Evolutionary conservation across 2,329 filamentous ascomycete species (phyloP).

Genomic region (Calcarisporium arbuscula): DNA sequence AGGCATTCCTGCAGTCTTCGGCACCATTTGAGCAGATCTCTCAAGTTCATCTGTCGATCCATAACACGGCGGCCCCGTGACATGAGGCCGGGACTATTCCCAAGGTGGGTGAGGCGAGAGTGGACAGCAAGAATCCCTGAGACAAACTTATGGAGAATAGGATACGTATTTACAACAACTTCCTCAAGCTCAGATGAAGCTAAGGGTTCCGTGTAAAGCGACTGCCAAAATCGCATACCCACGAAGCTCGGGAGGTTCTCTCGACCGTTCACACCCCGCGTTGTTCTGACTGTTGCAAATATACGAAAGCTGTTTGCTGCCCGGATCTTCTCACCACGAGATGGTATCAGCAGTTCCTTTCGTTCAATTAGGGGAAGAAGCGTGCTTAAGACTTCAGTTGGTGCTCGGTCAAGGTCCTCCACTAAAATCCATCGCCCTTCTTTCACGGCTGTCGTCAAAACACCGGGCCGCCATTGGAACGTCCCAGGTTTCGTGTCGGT

Average conservation of each 20-base stretch:
- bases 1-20: slow-evolving; percentile 66
- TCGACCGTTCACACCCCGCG: slow-evolving; percentile 58
- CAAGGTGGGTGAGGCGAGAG: slow-evolving; percentile 42
- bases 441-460: slow-evolving; percentile 85
- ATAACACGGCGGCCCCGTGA: slow-evolving; percentile 35
- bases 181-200: slow-evolving; percentile 63
- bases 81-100: slow-evolving; percentile 35
- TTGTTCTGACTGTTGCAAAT: slow-evolving; percentile 82
- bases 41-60: slow-evolving; percentile 54
- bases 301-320: slow-evolving; percentile 83
- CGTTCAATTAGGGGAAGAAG: slow-evolving; percentile 88
- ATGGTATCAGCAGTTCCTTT: slow-evolving; percentile 84
- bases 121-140: slow-evolving; percentile 55
- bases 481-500: slow-evolving; percentile 81
- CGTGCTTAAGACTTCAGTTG: slow-evolving; percentile 89
- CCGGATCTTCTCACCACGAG: slow-evolving; percentile 75
- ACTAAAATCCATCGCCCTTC: slow-evolving; percentile 97
- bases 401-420: slow-evolving; percentile 91
- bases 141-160: slow-evolving; percentile 58
- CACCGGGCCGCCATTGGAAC: slow-evolving; percentile 87
- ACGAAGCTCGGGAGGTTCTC: slow-evolving; percentile 69
- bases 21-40: slow-evolving; percentile 91
- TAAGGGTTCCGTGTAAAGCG: slow-evolving; percentile 63
- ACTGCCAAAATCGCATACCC: slow-evolving; percentile 80
- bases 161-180: slow-evolving; percentile 66